Base-by-base conservation (phyloP, 768 basidiomycete species). In the Coprinopsis sp. region DNA sequence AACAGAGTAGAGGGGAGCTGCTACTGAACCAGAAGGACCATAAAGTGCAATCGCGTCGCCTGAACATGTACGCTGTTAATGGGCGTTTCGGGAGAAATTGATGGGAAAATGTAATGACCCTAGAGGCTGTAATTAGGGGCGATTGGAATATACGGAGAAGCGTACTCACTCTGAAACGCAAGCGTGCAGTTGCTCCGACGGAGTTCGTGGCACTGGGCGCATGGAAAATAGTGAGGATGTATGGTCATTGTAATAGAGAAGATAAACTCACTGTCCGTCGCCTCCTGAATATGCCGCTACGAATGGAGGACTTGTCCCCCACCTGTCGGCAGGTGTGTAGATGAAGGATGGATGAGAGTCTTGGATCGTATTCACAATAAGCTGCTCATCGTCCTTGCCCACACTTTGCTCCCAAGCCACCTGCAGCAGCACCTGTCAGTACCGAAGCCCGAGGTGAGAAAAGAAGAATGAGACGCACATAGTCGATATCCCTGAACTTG, bases 41-140 rank as follows among this genome's bases (percentile, higher is more conserved):
- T 69, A 76, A 6, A 77, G 39, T 1, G 68, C 69, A n/a, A 78
- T 64, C 11, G 66, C 71, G 48, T 70, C 69, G 33, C 73, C 76
- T 70, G n/a, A 6, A 28, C 6, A 36, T 24, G n/a, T n/a, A n/a
- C n/a, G n/a, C n/a, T n/a, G n/a, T n/a, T n/a, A n/a, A n/a, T n/a
- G n/a, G n/a, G n/a, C n/a, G n/a, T n/a, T n/a, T n/a, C n/a, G n/a
- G n/a, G n/a, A n/a, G n/a, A n/a, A n/a, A n/a, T n/a, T n/a, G n/a
- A n/a, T n/a, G n/a, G n/a, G n/a, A n/a, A n/a, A n/a, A n/a, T n/a
- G n/a, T n/a, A n/a, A n/a, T n/a, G n/a, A 43, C 41, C 41, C 25
- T 30, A 30, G 3, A 28, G 10, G 24, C 6, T 21, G 22, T 14
- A 12, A 7, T 43, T 2, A 43, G 28, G 6, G 12, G 12, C 12